Evolutionary conservation across 2,329 filamentous ascomycete species (phyloP), one percentile per base, ranked within the genome.

Genomic region (Corniculantispora saksenae): DNA sequence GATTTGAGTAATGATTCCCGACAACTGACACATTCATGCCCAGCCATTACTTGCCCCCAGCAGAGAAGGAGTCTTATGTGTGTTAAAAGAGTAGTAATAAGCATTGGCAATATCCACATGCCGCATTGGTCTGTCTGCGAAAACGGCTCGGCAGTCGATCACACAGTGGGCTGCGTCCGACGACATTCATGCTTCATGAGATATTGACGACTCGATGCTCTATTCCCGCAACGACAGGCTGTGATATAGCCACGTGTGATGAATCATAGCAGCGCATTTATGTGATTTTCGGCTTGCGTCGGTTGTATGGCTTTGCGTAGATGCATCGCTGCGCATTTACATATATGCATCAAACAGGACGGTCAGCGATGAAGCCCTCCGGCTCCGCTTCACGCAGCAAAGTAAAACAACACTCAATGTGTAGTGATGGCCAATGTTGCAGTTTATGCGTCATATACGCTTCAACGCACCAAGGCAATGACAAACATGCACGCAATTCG

Each of bases 121-220:
- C 53, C 25, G 32, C 43, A 57, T 45, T 48, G 27, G 23, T 38
- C 38, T 29, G n/a, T n/a, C n/a, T 29, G 48, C 38, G 25, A 47
- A 55, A 53, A 40, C 63, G 23, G 21, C 48, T 47, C 56, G 48
- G 63, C 48, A 38, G 63, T 29, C 50, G 48, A 64, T 64, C 63
- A 64, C 43, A 35, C 35, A n/a, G 50, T 25, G 29, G 51, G 29
- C 43, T 53, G 19, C 40, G n/a, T 13, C 23, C 50, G 35, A 43
- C 29, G n/a, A 27, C 25, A 3, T 17, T 40, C 43, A 64, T 45
- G 23, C 45, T 17, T 17, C n/a, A 21, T 27, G 19, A 10, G 12
- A 23, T 27, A 38, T 21, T 48, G 21, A 50, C 35, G 27, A 35
- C 53, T 47, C 23, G 7, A 43, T 32, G 32, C 10, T 10, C 4